Percentiles rank a stretch among this genome's conserved stretches.
phyloP scores from a whole-genome alignment of 73 alveolate species.

The Blepharisma stoltei region DNA sequence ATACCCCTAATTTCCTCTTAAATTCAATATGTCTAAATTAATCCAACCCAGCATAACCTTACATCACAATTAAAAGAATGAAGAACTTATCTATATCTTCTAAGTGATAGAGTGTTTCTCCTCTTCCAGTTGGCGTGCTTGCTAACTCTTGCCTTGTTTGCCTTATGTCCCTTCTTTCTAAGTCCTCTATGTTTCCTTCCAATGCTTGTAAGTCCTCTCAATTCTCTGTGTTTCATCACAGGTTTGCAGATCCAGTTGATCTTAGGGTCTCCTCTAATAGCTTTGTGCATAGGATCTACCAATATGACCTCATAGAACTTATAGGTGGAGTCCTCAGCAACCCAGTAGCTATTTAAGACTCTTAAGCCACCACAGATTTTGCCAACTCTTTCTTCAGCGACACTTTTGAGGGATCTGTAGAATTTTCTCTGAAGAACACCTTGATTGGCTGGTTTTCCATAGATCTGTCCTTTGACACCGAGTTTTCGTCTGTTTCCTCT shows the following conservation, averaged over 20 bases:
- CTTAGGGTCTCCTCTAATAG: slow-evolving; percentile 97
- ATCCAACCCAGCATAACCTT: no score
- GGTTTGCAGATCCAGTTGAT: slow-evolving; percentile 98
- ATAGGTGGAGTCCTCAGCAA: slow-evolving; percentile 98
- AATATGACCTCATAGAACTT: slow-evolving; percentile 97
- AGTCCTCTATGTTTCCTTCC: slow-evolving; percentile 98
- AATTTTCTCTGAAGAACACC: slow-evolving; percentile 95
- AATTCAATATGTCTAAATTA: no score
- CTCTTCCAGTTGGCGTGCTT: slow-evolving; percentile 88
- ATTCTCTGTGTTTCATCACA: slow-evolving; percentile 92
- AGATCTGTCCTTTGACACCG: slow-evolving; percentile 87
- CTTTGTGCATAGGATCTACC: slow-evolving; percentile 98
- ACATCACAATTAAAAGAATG: no score
- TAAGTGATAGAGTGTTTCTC: slow-evolving; percentile 90
- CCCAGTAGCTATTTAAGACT: slow-evolving; percentile 99
- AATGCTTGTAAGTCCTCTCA: slow-evolving; percentile 65
- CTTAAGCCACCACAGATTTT: slow-evolving; percentile 85
- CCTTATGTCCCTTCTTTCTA: slow-evolving; percentile 91
- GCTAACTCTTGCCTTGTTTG: slow-evolving; percentile 90
- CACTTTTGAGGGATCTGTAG: slow-evolving; percentile 85
- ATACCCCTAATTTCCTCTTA: no score
- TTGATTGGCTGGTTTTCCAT: slow-evolving; percentile 99
- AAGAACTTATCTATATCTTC: slow-evolving; percentile 88
- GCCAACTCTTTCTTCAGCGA: slow-evolving; percentile 99
- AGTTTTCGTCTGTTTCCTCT: slow-evolving; percentile 97